These are phyloP conservation scores for Fomitopsis serialis DNA, from an alignment of 768 basidiomycete genomes.

Conservation along the genomic window DNA sequence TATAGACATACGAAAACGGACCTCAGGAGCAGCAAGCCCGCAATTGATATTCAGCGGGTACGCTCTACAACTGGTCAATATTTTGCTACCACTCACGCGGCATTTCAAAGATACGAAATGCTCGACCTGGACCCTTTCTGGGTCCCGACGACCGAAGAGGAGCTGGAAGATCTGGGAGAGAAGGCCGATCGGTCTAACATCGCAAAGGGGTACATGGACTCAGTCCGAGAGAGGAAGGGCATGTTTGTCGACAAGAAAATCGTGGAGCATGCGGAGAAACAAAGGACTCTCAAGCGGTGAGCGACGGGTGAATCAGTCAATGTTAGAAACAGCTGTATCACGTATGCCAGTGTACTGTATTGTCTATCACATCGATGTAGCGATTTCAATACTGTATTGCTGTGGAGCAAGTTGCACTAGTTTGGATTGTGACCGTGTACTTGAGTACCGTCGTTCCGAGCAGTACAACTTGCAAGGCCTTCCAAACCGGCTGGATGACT, in stretches of 20 bases:
- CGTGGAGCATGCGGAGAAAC: slow-evolving; percentile 95
- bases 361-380: too few relatives aligned
- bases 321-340: too few relatives aligned
- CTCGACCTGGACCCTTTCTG: slow-evolving; percentile 95
- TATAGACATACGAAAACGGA: slow-evolving; percentile 89
- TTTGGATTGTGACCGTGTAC: too few relatives aligned
- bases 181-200: slow-evolving; percentile 91
- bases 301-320: not conserved
- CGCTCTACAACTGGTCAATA: too few relatives aligned
- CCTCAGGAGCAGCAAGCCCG: slow-evolving; percentile 95
- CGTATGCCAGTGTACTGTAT: too few relatives aligned
- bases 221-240: slow-evolving; percentile 86
- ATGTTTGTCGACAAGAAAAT: slow-evolving; percentile 95
- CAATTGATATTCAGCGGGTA: slow-evolving; percentile 96
- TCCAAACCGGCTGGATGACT: too few relatives aligned
- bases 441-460: too few relatives aligned
- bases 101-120: slow-evolving; percentile 69
- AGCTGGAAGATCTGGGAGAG: slow-evolving; percentile 93
- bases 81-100: slow-evolving; percentile 8
- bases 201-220: slow-evolving; percentile 92
- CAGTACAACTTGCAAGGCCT: too few relatives aligned
- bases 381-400: too few relatives aligned
- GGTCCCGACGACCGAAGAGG: slow-evolving; percentile 96
- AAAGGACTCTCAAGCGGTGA: slow-evolving; percentile 69
- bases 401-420: too few relatives aligned